Evolutionary conservation across 805 yeast genomes (phyloP).

Genomic region (Candida ponderosae): DNA sequence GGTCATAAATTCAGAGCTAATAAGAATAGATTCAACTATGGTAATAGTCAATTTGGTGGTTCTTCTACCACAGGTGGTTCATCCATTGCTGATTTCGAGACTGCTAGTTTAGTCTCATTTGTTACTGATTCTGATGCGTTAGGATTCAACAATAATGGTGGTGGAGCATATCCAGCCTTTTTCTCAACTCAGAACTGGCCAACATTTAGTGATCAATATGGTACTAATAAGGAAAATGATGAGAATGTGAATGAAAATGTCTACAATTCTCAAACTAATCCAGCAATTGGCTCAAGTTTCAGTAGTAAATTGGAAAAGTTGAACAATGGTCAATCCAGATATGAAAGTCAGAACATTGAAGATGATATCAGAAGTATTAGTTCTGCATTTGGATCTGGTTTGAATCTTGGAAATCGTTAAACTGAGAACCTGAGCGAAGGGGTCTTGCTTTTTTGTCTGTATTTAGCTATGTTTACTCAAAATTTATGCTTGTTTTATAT

Average conservation of each 20-base stretch:
- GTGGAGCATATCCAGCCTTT: slow-evolving; percentile 9
- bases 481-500: too few relatives aligned
- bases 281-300: slow-evolving; percentile 11
- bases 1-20: slow-evolving; percentile 6
- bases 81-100: slow-evolving; percentile 24
- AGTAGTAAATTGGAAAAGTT: neutral
- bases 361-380: slow-evolving; percentile 12
- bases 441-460: too few relatives aligned
- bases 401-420: slow-evolving; percentile 4
- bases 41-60: slow-evolving; percentile 3
- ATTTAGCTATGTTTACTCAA: too few relatives aligned
- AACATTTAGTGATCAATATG: slow-evolving; percentile 13
- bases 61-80: slow-evolving; percentile 11
- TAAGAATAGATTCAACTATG: neutral
- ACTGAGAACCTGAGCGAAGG: too few relatives aligned
- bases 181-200: slow-evolving; percentile 18
- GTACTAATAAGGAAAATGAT: slow-evolving; percentile 1
- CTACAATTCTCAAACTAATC: slow-evolving; percentile 10
- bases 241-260: slow-evolving; percentile 1
- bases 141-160: slow-evolving; percentile 4
- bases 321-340: slow-evolving; percentile 5
- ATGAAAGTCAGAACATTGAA: slow-evolving; percentile 11
- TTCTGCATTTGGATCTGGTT: slow-evolving; percentile 5
- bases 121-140: slow-evolving; percentile 19
- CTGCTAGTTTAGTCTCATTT: slow-evolving; percentile 31